Percentiles rank a stretch among this genome's conserved stretches.
These are phyloP conservation scores for Ophidiomyces ophidiicola DNA, from an alignment of 2,329 filamentous ascomycete species.

Conservation along the genomic window DNA sequence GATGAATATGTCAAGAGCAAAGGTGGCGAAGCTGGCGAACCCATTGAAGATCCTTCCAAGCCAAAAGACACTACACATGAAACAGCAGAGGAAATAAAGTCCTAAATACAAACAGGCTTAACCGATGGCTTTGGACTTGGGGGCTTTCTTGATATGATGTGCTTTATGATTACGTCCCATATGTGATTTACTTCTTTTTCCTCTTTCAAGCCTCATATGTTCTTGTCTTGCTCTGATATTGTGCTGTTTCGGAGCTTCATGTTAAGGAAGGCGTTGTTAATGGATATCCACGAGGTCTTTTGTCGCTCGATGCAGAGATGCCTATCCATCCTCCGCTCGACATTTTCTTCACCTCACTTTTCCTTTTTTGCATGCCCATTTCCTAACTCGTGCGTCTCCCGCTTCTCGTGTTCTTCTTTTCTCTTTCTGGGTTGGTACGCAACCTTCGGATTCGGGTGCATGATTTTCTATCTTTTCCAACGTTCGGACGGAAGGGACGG, in stretches of 20 bases:
- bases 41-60: conserved; percentile 33
- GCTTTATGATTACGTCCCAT: conserved; percentile 14
- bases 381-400: conserved; percentile 4
- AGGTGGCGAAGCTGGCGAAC: conserved; percentile 31
- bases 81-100: conserved; percentile 25
- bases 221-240: conserved; percentile 11
- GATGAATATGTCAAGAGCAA: conserved; percentile 97
- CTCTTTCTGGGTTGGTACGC: conserved; percentile 7
- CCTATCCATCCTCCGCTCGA: conserved; percentile 4
- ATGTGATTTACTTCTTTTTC: conserved; percentile 8
- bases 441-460: conserved; percentile 10
- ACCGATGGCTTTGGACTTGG: conserved; percentile 11
- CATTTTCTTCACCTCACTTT: conserved; percentile 8
- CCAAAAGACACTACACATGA: conserved; percentile 32
- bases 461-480: conserved; percentile 13
- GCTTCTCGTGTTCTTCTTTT: conserved; percentile 2
- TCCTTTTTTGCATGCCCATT: conserved; percentile 7
- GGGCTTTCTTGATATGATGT: conserved; percentile 14
- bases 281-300: conserved; percentile 12
- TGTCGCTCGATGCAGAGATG: conserved; percentile 7
- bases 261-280: conserved; percentile 12
- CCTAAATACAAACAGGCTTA: conserved; percentile 11
- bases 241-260: conserved; percentile 10
- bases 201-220: conserved; percentile 6
- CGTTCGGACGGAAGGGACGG: conserved; percentile 12